Evolutionary conservation across 2,329 filamentous ascomycete species (phyloP), one percentile per base, ranked within the genome.

Genomic region (Geosmithia flava): DNA sequence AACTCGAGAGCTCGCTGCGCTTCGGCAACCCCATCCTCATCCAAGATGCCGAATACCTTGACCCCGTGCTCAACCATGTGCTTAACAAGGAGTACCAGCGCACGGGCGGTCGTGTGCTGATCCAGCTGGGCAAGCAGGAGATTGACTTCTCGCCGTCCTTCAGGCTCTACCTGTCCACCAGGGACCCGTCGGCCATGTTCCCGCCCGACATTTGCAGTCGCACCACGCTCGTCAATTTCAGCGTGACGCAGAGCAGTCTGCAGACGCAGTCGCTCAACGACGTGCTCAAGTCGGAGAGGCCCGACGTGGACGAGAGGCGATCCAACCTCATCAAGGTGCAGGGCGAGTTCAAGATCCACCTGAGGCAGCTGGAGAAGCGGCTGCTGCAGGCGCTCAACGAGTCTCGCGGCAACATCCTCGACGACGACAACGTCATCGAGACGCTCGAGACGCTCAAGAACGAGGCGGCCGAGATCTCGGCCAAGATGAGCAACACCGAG

Each of bases 11-110:
- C 60, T 93, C 93, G 17, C 75, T 98, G 52, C 87, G 93, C 61
- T 98, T 98, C 67, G 93, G 93, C 60, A 98, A 98, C 61, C 91
- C 93, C 1, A 98, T 98, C 55, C 79, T 98, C 52, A 98, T 98
- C 51, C 93, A 98, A 66, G 93, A 98, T 64, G 94, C 93, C 1
- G 94, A 98, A 67, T 87, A 98, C 62, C 72, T 98, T 49, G 93
- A 98, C 60, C 94, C 94, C 1, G 90, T 98, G 51, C 81, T 98
- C 58, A 98, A 97, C 61, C 93, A 98, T 58, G 91, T 98, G 49
- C 80, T 98, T 66, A 98, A 98, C 71, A 98, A 98, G 66, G 93
- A 98, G 62, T 98, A 98, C 66, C 94, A 98, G 67, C 94, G 90
- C 71, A 98, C 94, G 27, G 93, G 93, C 56, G 93, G 93, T 20